phyloP scores from a whole-genome alignment of 768 basidiomycete species.

The Boletus rubroflammeus region DNA sequence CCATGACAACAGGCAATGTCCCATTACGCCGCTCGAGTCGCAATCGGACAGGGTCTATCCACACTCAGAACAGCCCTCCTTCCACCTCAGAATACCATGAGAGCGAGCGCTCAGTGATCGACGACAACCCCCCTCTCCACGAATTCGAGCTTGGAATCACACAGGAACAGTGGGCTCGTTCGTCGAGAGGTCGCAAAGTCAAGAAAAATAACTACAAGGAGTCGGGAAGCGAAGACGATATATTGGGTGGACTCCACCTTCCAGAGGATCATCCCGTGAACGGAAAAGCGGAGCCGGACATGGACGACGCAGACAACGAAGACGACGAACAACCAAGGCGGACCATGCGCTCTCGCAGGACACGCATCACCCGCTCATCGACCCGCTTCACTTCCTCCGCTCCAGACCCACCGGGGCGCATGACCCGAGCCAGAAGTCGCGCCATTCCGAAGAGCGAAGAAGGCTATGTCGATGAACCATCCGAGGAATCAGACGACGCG shows the following conservation, averaged over 20 bases:
- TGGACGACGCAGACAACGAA: conserved; percentile 33
- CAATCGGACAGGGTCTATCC: conserved; percentile 19
- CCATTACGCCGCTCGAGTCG: conserved; percentile 27
- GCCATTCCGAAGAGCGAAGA: conserved; percentile 44
- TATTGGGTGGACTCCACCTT: conserved; percentile 11
- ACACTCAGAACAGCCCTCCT: conserved; percentile 22
- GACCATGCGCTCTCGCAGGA: conserved; percentile 10
- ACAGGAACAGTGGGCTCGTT: conserved; percentile 17
- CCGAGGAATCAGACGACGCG: conserved; percentile 48
- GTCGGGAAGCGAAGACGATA: conserved; percentile 43
- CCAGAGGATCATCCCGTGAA: conserved; percentile 14
- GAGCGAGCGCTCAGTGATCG: conserved; percentile 32
- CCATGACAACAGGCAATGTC: conserved; percentile 16
- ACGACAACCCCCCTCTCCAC: conserved; percentile 18
- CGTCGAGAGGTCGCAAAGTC: conserved; percentile 41
- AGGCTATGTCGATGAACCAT: conserved; percentile 47
- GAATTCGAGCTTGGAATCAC: not conserved
- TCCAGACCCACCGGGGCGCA: conserved; percentile 3
- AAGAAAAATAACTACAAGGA: conserved; percentile 42
- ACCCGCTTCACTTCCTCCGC: conserved; percentile 1
- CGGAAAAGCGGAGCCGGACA: conserved; percentile 14
- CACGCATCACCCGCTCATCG: conserved; percentile 27
- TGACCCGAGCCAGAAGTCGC: conserved; percentile 27
- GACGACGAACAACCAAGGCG: conserved; percentile 27
- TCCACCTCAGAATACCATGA: conserved; percentile 33